Base-by-base conservation (phyloP, 1,284 basidiomycete genomes). In the Cystobasidiaceae sp. region DNA sequence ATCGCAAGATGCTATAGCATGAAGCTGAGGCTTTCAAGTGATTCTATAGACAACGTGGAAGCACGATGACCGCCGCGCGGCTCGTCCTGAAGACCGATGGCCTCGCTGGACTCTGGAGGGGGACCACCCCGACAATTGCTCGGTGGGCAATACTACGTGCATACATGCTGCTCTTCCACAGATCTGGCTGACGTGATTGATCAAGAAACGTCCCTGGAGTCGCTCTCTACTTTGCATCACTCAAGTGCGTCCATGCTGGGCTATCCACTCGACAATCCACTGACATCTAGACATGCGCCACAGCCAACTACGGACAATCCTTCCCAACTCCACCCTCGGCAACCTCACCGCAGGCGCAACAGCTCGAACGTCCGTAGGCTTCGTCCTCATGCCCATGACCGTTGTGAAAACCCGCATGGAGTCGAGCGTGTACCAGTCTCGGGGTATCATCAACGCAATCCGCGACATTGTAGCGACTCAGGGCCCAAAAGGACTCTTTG, bases 201-300 rank as follows among this genome's bases (percentile, higher is more conserved):
- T n/a, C n/a, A n/a, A 93, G 91, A 46, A 96, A 94, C 74, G 86
- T 96, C 2, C 93, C 93, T 0, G 93, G 93, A 6, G 89, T 96
- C 8, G 92, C 92, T 2, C 77, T 93, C 57, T 96, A 96, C 79
- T 90, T 96, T 80, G 90, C 93, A 9, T 82, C 85, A 52, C 80
- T 96, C 43, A 90, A 57, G 57, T 50, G 21, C 17, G 39, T 45
- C 33, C 43, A 21, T 13, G 13, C 4, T 21, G 9, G 15, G 11
- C 49, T 27, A 46, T 33, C 59, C 19, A 46, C 56, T 19, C 28
- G 41, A 50, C 45, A 52, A 15, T 17, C 15, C 50, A 34, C 55
- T 41, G 34, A 23, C 17, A n/a, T 43, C 25, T 21, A 43, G 30
- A 43, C 54, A 15, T 32, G 25, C n/a, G 2, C 7, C 37, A 17